Conservation (phyloP, 768 basidiomycete species). For the Naganishia randhawae region DNA sequence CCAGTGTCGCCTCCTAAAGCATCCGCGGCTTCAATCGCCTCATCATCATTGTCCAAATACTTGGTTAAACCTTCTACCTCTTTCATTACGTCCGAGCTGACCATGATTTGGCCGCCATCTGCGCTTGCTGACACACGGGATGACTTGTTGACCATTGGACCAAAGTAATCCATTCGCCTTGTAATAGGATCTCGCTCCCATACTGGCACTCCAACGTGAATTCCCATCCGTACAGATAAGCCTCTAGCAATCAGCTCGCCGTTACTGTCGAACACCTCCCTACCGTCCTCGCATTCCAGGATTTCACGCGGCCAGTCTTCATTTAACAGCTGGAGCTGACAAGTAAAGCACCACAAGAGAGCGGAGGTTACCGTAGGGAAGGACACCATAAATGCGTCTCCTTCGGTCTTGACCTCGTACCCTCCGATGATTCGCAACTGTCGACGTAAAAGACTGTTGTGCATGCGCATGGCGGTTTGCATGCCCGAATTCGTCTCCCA, state of each 20-base stretch:
- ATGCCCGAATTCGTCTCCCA: slow-evolving; percentile 97
- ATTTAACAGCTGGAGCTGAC: slow-evolving; percentile 75
- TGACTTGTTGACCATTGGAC: slow-evolving; percentile 90
- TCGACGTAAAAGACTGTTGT: slow-evolving; percentile 80
- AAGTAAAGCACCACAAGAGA: slow-evolving; percentile 81
- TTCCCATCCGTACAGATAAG: slow-evolving; percentile 92
- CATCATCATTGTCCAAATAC: slow-evolving; percentile 48
- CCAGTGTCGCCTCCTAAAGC: slow-evolving; percentile 46
- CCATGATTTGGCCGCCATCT: slow-evolving; percentile 88
- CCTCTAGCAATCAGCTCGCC: slow-evolving; percentile 75
- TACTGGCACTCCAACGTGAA: slow-evolving; percentile 84
- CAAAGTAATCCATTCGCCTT: slow-evolving; percentile 95
- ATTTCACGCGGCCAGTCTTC: slow-evolving; percentile 91
- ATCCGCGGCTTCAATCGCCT: slow-evolving; percentile 42
- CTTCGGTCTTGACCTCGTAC: slow-evolving; percentile 99
- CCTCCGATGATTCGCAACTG: slow-evolving; percentile 85
- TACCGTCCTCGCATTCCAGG: slow-evolving; percentile 85
- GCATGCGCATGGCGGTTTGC: slow-evolving; percentile 85
- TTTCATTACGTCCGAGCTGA: slow-evolving; percentile 73
- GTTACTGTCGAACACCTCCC: slow-evolving; percentile 64
- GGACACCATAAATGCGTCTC: slow-evolving; percentile 97
- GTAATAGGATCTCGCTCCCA: slow-evolving; percentile 90
- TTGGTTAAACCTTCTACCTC: slow-evolving; percentile 57
- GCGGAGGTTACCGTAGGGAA: slow-evolving; percentile 85
- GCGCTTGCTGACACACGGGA: slow-evolving; percentile 78